A percentile compares a stretch with the other conserved stretches of the same genome.
Conservation (phyloP, 768 basidiomycete species). For the Tulasnella sp. region DNA sequence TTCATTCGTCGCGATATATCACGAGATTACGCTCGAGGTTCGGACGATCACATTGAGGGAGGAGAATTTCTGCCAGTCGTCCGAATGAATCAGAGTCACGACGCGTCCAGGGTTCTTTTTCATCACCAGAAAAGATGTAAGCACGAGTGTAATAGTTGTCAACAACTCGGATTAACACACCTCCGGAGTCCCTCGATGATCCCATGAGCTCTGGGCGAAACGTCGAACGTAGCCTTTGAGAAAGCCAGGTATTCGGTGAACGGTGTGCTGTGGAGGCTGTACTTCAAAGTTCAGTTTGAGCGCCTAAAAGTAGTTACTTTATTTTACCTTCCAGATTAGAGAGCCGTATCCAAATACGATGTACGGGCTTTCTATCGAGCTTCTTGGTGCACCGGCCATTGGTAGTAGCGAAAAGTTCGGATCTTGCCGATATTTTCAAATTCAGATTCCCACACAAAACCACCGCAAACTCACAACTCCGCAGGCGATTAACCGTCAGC, state of each 20-base stretch:
- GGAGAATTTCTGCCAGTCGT: conserved; percentile 76
- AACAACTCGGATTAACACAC: conserved; percentile 28
- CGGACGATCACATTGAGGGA: conserved; percentile 40
- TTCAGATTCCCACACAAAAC: too few species aligned
- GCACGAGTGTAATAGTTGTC: too few species aligned
- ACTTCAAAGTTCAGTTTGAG: conserved; percentile 40
- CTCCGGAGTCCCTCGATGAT: conserved; percentile 85
- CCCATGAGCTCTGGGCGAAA: conserved; percentile 53
- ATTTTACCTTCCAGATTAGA: conserved; percentile 76
- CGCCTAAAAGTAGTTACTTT: background rate
- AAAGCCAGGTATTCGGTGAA: conserved; percentile 61
- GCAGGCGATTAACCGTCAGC: too few species aligned
- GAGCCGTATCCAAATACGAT: conserved; percentile 90
- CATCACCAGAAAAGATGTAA: background rate
- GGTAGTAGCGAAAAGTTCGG: too few species aligned
- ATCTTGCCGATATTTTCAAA: too few species aligned
- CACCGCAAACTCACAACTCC: too few species aligned
- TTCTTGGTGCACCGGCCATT: too few species aligned
- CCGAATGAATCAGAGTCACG: conserved; percentile 78
- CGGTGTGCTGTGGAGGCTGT: conserved; percentile 75
- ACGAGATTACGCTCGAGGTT: too few species aligned
- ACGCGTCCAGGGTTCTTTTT: conserved; percentile 75
- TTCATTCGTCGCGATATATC: background rate
- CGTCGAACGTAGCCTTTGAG: conserved; percentile 84
- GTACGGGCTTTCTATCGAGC: conserved; percentile 40